Conservation (phyloP, 164 flowering plant species). For the Magnolia changhungtana region DNA sequence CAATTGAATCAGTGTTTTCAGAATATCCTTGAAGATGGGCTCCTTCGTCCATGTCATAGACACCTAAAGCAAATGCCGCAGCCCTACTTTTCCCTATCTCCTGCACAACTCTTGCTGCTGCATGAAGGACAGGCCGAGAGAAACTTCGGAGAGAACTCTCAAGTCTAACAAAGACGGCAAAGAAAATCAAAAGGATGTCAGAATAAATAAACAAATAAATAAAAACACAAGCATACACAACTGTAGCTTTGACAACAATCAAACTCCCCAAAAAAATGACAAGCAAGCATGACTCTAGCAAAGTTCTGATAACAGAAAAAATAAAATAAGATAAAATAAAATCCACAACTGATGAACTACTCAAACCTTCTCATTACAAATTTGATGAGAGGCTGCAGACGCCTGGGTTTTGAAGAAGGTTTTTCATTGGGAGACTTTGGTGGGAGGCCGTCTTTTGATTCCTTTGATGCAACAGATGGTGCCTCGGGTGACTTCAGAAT, state of each 20-base stretch:
- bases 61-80: conserved; percentile 88
- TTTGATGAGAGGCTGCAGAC: conserved; percentile 95
- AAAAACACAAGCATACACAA: background rate
- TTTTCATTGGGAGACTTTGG: conserved; percentile 71
- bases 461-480: conserved; percentile 67
- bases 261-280: no score
- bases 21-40: conserved; percentile 54
- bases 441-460: conserved; percentile 52
- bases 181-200: background rate
- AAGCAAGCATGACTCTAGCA: no score
- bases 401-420: conserved; percentile 68
- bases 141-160: conserved; percentile 98
- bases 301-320: no score
- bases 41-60: conserved; percentile 88
- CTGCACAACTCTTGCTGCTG: conserved; percentile 97
- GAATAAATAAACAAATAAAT: background rate
- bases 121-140: conserved; percentile 98
- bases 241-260: background rate
- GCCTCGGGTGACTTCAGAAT: conserved; percentile 93
- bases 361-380: conserved; percentile 95
- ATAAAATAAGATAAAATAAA: no score
- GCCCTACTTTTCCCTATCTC: conserved; percentile 99
- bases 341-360: background rate
- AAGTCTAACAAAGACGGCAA: conserved; percentile 43
- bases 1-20: conserved; percentile 54